Evolutionary conservation across 805 yeast genomes (phyloP).

Genomic region (Candida krabiensis): DNA sequence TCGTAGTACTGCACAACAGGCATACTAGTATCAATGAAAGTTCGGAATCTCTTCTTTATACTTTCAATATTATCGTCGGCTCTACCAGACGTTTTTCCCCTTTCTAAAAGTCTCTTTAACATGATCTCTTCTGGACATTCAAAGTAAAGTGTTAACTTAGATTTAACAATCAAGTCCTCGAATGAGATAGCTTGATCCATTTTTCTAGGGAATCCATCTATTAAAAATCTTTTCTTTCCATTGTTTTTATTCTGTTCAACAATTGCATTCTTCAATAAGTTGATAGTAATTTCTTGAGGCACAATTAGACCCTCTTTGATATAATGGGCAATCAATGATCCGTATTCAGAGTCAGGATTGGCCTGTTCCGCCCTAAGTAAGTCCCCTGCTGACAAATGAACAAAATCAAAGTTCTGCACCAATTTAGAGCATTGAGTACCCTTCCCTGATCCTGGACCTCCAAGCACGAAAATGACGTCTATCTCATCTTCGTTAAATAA

Average conservation of each 20-base stretch:
- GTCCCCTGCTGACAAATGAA: slow-evolving; percentile 96
- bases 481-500: slow-evolving; percentile 61
- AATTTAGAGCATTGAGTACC: slow-evolving; percentile 93
- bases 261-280: slow-evolving; percentile 79
- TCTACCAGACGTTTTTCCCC: slow-evolving; percentile 95
- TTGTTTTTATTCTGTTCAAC: slow-evolving; percentile 41
- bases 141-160: slow-evolving; percentile 69
- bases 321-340: slow-evolving; percentile 78
- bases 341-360: slow-evolving; percentile 78
- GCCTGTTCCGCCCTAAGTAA: slow-evolving; percentile 88
- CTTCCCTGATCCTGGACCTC: slow-evolving; percentile 98
- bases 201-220: slow-evolving; percentile 97
- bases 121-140: slow-evolving; percentile 82
- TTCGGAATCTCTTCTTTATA: slow-evolving; percentile 83
- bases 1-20: slow-evolving; percentile 90
- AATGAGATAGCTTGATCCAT: slow-evolving; percentile 98
- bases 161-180: slow-evolving; percentile 73
- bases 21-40: slow-evolving; percentile 85
- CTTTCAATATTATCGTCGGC: slow-evolving; percentile 90
- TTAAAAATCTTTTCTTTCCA: slow-evolving; percentile 65
- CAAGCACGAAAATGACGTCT: slow-evolving; percentile 84
- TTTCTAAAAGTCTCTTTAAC: slow-evolving; percentile 79
- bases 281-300: slow-evolving; percentile 90
- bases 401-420: slow-evolving; percentile 77
- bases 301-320: slow-evolving; percentile 90